Evolutionary conservation across 805 yeast genomes (phyloP), one percentile per base, ranked within the genome.

Genomic region (Candida insectorum): DNA sequence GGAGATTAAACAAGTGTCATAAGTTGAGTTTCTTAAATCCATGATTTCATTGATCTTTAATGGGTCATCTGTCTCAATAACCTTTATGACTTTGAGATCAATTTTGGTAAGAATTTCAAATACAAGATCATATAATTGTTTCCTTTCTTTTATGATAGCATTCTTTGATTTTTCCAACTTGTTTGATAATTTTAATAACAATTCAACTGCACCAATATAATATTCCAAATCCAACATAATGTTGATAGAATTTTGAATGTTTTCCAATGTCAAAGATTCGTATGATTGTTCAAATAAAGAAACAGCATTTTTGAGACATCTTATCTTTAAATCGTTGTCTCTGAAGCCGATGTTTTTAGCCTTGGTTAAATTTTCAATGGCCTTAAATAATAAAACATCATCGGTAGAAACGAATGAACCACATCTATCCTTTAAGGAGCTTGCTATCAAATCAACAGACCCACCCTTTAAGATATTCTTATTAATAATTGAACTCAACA

Each of bases 391-490:
- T 39, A 88, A 72, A 17, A 93, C 96, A 58, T 93, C 98, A 45
- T 84, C 86, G 11, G 95, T 78, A 0, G 97, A 86, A 52, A 97
- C 93, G 59, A 88, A 93, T 0, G 95, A 79, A 1, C 95, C 95
- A 66, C 98, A 93, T 39, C 91, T 80, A 34, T 86, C 94, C 58
- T 93, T 96, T 32, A 93, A 65, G 1, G 89, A 79, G 22, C 81
- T 79, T 1, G 97, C 95, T 32, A 91, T 85, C 37, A 82, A 69
- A 53, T 91, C 97, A 28, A 93, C 91, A 0, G 95, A 84, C 4
- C 86, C 91, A n/a, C 98, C 97, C 44, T 85, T 78, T 24, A 85
- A 71, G 37, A 93, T 88, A 45, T 85, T 86, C 54, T 83, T 83
- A 59, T 89, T 89, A 41, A 93, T 88, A 23, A 93, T 79, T 1